These are phyloP conservation scores for Schizonepeta tenuifolia DNA, from an alignment of 257 asterid genomes.

Conservation along the genomic window DNA sequence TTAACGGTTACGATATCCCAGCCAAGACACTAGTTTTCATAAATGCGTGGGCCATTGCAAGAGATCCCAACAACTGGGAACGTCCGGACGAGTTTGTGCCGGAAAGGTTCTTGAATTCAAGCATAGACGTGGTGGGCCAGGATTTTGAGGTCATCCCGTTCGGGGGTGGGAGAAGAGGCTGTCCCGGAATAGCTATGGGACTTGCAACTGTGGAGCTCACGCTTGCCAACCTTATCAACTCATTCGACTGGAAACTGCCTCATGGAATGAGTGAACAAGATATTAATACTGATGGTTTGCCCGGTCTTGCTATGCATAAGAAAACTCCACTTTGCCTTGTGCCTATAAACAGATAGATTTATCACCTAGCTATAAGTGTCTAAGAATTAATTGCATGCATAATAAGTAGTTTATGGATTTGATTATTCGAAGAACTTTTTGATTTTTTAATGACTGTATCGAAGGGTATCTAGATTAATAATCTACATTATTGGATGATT, in stretches of 20 bases:
- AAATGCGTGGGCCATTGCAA: too few relatives aligned
- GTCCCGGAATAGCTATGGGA: too few relatives aligned
- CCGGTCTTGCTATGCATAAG: constrained; percentile 57
- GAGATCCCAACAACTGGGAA: constrained; percentile 46
- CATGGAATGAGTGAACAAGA: constrained; percentile 37
- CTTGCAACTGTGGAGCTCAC: constrained; percentile 48
- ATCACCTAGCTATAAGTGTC: neutral
- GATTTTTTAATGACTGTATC: too few relatives aligned
- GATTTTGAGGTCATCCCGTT: constrained; percentile 52
- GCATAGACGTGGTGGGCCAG: constrained; percentile 36
- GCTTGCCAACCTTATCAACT: constrained; percentile 47
- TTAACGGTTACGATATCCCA: constrained; percentile 40
- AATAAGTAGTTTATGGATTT: too few relatives aligned
- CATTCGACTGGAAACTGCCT: constrained; percentile 53
- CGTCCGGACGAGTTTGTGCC: constrained; percentile 44
- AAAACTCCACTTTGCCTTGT: constrained; percentile 51
- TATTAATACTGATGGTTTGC: constrained; percentile 38
- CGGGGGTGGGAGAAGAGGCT: constrained; percentile 52
- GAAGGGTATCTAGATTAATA: too few relatives aligned
- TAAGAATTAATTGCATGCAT: too few relatives aligned
- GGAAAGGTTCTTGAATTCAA: constrained; percentile 43
- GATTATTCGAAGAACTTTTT: too few relatives aligned
- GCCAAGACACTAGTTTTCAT: constrained; percentile 44
- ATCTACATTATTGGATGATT: too few relatives aligned
- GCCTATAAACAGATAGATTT: constrained; percentile 25